Conservation (phyloP, 805 yeast genomes). For the Kodamaea kaohsiungensis region DNA sequence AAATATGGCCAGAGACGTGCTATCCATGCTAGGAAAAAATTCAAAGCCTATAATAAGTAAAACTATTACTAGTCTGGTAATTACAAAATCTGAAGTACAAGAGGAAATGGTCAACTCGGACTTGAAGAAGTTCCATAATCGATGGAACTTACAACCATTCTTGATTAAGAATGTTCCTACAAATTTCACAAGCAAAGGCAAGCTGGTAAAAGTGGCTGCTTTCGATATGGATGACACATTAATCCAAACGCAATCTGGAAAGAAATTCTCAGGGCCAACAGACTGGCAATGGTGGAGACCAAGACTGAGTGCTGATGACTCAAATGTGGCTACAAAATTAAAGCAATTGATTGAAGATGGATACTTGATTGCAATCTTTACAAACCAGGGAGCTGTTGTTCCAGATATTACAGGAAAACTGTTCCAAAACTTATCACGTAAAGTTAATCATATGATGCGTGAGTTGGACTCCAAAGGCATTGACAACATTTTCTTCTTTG, state of each 20-base stretch:
- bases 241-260: slow-evolving; percentile 63
- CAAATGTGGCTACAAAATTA: slow-evolving; percentile 25
- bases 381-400: slow-evolving; percentile 80
- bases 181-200: background rate
- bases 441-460: slow-evolving; percentile 40
- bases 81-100: background rate
- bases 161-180: slow-evolving; percentile 5
- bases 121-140: slow-evolving; percentile 1
- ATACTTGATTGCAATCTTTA: slow-evolving; percentile 63
- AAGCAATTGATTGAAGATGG: slow-evolving; percentile 20
- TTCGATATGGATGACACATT: slow-evolving; percentile 89
- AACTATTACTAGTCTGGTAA: background rate
- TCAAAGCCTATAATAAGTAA: background rate
- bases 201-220: slow-evolving; percentile 49
- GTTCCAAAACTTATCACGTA: slow-evolving; percentile 40
- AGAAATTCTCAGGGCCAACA: slow-evolving; percentile 50
- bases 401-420: slow-evolving; percentile 37
- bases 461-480: slow-evolving; percentile 17
- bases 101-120: background rate
- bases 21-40: slow-evolving; percentile 1
- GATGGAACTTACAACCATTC: slow-evolving; percentile 6
- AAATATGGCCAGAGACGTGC: slow-evolving; percentile 3
- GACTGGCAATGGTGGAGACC: slow-evolving; percentile 71
- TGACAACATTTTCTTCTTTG: slow-evolving; percentile 45
- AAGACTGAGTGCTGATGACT: slow-evolving; percentile 12